Evolutionary conservation across 2,329 filamentous ascomycete genomes (phyloP).

Genomic region (Fusarium sp.): DNA sequence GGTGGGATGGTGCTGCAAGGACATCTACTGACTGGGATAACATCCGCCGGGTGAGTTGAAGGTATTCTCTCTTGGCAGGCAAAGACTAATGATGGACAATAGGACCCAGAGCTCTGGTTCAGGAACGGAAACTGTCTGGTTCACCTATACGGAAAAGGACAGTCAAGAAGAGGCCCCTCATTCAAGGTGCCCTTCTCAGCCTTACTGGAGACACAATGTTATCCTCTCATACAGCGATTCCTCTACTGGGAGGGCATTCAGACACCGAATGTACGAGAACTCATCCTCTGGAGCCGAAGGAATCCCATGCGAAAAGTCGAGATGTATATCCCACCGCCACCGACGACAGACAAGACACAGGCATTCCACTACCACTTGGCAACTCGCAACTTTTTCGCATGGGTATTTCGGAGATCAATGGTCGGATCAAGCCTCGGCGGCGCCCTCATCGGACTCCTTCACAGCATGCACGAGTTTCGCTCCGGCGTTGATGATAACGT

Average conservation of each 20-base stretch:
- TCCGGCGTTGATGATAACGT: conserved; percentile 64
- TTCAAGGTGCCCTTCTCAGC: conserved; percentile 72
- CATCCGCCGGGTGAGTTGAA: conserved; percentile 56
- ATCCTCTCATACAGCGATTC: conserved; percentile 67
- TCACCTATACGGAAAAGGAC: conserved; percentile 73
- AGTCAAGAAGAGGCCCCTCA: conserved; percentile 72
- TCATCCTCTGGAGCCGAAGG: conserved; percentile 47
- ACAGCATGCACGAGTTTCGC: conserved; percentile 72
- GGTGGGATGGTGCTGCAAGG: conserved; percentile 62
- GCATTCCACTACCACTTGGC: conserved; percentile 72
- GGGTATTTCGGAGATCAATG: conserved; percentile 71
- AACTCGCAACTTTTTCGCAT: conserved; percentile 81
- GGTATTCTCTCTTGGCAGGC: background rate
- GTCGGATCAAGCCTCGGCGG: conserved; percentile 74
- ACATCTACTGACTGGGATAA: conserved; percentile 58
- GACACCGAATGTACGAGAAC: conserved; percentile 41
- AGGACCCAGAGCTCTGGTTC: conserved; percentile 80
- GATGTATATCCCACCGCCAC: conserved; percentile 76
- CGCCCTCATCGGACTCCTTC: conserved; percentile 72
- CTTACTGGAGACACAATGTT: conserved; percentile 68
- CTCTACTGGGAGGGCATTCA: conserved; percentile 48
- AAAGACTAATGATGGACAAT: conserved; percentile 9
- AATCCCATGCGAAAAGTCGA: conserved; percentile 57
- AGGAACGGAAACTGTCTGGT: conserved; percentile 75
- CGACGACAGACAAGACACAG: conserved; percentile 61